Percentiles rank a stretch among this genome's conserved stretches.
Evolutionary conservation across 2,329 filamentous ascomycete species (phyloP).

Genomic region (Neofusicoccum laricinum): DNA sequence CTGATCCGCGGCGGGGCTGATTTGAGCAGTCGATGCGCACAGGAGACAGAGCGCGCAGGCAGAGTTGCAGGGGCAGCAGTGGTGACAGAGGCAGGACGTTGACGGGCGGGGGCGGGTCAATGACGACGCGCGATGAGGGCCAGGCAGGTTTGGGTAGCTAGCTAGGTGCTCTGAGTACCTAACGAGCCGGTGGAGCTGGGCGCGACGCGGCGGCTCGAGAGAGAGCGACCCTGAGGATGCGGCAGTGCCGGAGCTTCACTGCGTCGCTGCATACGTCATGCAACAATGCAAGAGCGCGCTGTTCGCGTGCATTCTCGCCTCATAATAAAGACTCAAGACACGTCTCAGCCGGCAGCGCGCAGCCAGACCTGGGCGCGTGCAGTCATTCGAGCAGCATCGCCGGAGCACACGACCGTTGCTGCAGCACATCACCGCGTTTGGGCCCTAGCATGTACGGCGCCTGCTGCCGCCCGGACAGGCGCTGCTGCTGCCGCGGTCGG

Average conservation of each 20-base stretch:
- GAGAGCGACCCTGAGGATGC: slow-evolving; percentile 3
- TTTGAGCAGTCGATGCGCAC: slow-evolving; percentile 5
- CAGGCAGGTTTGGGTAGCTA: not conserved
- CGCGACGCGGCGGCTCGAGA: slow-evolving; percentile 1
- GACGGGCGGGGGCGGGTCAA: slow-evolving; percentile 3
- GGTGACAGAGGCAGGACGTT: not conserved
- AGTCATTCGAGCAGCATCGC: not conserved
- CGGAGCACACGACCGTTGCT: not conserved
- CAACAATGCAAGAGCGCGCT: not conserved
- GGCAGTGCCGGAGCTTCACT: slow-evolving; percentile 6
- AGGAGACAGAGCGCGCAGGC: slow-evolving; percentile 1
- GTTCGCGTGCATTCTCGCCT: slow-evolving; percentile 10
- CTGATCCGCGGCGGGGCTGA: slow-evolving; percentile 18
- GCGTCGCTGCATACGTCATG: not conserved
- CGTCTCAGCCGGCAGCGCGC: not conserved
- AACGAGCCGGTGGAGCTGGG: slow-evolving; percentile 4
- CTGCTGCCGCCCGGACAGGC: not conserved
- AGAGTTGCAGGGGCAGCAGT: not conserved
- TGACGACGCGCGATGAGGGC: not conserved
- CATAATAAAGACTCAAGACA: not conserved
- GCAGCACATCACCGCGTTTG: slow-evolving; percentile 1
- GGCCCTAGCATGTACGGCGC: not conserved
- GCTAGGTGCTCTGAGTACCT: not conserved
- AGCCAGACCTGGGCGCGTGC: not conserved
- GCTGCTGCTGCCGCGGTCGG: not conserved